Base-by-base conservation (phyloP, 2,329 filamentous ascomycete genomes). In the Beauveria sp. region DNA sequence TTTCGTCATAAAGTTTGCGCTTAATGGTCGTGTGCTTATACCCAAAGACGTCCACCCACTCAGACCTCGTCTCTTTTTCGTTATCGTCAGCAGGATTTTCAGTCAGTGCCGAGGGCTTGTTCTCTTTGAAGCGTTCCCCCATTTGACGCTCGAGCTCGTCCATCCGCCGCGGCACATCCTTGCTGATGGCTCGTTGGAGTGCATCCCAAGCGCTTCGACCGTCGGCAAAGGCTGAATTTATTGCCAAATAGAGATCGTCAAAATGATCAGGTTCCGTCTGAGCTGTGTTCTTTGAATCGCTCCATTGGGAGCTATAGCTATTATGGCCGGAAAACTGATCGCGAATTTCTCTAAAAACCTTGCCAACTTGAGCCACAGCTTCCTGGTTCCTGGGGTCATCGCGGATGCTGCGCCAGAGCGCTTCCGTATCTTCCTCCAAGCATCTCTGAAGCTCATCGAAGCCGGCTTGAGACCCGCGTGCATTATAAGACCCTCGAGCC, bases 31-130 rank as follows among this genome's bases (percentile, higher is more conserved):
- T 72, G 61, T 79, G 77, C 14, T 73, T 65, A 63, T 78, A 76
- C 37, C 78, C 79, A 55, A 72, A 73, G 8, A 68, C 65, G 65
- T 81, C 78, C 5, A 77, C 71, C 55, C 76, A 73, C 63, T 80
- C 76, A 5, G 77, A 71, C 28, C 70, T 75, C 2, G 71, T 73
- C 61, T 71, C 70, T 28, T 75, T 69, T 28, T 73, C 70, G 57
- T 73, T 72, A 43, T 67, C 71, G 14, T 72, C 65, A 5, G 67
- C 61, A 24, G 66, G 55, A 10, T 62, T 51, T 30, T 24, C 34
- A 9, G 22, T 12, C 2, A 12, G 14, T 10, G 34, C 3, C 5
- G 55, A 6, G 4, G 46, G 8, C 22, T 20, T 55, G 54, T 22
- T 22, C 26, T 48, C 12, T 20, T 48, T 37, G 24, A 48, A 28